Percentiles rank a stretch among this genome's conserved stretches.
Conservation (phyloP, 2,329 filamentous ascomycete genomes). For the Aureobasidium namibiae region DNA sequence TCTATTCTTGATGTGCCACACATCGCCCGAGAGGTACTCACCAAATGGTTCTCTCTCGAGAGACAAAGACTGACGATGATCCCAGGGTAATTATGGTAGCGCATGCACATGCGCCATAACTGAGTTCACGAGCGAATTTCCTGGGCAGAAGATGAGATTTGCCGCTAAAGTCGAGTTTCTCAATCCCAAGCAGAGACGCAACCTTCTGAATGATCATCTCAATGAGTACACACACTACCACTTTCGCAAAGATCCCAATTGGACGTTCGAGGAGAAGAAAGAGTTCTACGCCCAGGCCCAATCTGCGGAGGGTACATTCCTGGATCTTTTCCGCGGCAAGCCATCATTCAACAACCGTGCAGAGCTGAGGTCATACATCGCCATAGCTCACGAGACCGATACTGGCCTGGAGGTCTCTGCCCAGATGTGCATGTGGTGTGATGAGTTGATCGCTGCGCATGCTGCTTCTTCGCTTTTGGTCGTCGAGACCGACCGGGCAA, state of each 20-base stretch:
- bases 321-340: not conserved
- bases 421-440: not conserved
- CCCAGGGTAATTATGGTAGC: not conserved
- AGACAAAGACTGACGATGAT: not conserved
- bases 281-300: not conserved
- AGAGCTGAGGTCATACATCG: not conserved
- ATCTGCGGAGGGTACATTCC: not conserved
- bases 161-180: constrained; percentile 9
- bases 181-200: not conserved
- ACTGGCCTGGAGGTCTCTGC: too few species aligned
- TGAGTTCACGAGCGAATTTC: constrained; percentile 12
- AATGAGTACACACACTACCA: not conserved
- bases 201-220: not conserved
- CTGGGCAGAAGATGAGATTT: constrained; percentile 14
- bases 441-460: not conserved
- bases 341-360: not conserved
- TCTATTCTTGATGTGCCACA: constrained; percentile 16
- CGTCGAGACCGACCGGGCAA: not conserved
- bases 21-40: constrained; percentile 17
- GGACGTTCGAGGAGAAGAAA: not conserved
- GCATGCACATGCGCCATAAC: constrained; percentile 17
- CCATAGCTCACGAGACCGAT: not conserved
- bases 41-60: too few species aligned
- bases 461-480: not conserved
- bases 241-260: not conserved